A percentile compares a stretch with the other conserved stretches of the same genome.
phyloP scores from a whole-genome alignment of 495 filamentous ascomycete species.

The Poronia punctata region DNA sequence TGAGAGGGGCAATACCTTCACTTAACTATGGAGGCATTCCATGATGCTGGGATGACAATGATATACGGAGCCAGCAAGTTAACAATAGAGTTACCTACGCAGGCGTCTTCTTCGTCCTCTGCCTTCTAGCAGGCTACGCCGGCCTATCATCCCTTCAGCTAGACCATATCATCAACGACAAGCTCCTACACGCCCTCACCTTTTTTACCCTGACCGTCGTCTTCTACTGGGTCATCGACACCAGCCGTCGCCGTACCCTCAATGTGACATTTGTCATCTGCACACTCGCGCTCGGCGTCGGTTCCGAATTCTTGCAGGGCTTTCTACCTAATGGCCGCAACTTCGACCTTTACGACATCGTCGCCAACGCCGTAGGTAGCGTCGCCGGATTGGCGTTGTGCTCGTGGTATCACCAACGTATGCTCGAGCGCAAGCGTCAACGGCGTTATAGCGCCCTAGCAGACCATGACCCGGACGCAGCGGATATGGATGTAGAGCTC shows the following conservation, averaged over 20 bases:
- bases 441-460: constrained; percentile 62
- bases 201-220: constrained; percentile 82
- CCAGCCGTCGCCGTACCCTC: constrained; percentile 71
- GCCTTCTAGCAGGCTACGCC: constrained; percentile 68
- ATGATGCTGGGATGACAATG: not conserved
- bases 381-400: constrained; percentile 62
- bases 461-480: constrained; percentile 39
- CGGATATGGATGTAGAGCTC: constrained; percentile 49
- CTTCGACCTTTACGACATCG: constrained; percentile 80
- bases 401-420: constrained; percentile 87
- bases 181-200: constrained; percentile 77
- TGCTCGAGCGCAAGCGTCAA: constrained; percentile 82
- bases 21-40: no score
- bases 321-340: constrained; percentile 70
- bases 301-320: constrained; percentile 79
- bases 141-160: constrained; percentile 60
- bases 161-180: constrained; percentile 62
- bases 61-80: constrained; percentile 3
- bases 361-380: constrained; percentile 82
- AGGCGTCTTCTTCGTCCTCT: constrained; percentile 74
- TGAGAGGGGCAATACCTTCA: no score
- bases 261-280: constrained; percentile 79
- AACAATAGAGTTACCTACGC: constrained; percentile 1
- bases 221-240: constrained; percentile 98
- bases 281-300: constrained; percentile 65